Conservation (phyloP, 352 stramenopile genomes). For the Pythium brachiatum region DNA sequence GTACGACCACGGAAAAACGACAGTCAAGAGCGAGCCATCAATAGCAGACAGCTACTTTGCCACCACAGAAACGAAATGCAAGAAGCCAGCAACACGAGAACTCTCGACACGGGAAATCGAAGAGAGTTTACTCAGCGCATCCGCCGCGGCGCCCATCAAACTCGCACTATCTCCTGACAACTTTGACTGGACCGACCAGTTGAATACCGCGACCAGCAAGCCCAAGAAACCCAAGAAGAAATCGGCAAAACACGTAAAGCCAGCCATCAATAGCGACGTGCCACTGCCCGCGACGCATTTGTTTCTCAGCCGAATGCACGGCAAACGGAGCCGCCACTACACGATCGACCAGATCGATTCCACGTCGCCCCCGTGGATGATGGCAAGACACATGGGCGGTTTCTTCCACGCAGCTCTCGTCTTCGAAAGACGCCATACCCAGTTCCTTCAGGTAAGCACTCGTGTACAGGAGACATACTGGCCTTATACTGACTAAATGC, state of each 20-base stretch:
- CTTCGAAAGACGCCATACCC: conserved; percentile 54
- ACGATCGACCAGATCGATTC: conserved; percentile 46
- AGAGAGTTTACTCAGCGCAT: not conserved
- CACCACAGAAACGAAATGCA: not conserved
- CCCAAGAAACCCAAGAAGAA: conserved; percentile 21
- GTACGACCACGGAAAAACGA: not conserved
- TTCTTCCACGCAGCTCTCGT: conserved; percentile 50
- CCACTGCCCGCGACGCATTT: conserved; percentile 53
- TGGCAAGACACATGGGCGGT: conserved; percentile 49
- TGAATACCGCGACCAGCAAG: not conserved
- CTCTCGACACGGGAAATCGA: not conserved
- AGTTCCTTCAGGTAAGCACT: conserved; percentile 49
- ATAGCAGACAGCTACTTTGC: not conserved
- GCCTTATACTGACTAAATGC: not conserved
- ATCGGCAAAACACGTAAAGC: conserved; percentile 18
- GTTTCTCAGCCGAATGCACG: conserved; percentile 60
- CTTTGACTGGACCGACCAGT: conserved; percentile 2
- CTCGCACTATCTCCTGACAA: conserved; percentile 8
- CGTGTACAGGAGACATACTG: not conserved
- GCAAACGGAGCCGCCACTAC: conserved; percentile 41
- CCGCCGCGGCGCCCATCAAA: not conserved
- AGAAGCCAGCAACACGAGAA: not conserved
- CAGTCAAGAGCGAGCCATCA: not conserved
- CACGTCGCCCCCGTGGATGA: conserved; percentile 50
- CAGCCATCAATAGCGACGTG: conserved; percentile 6